Base-by-base conservation (phyloP, 192 early-diverging fungal species). In the Coemansia sp. region DNA sequence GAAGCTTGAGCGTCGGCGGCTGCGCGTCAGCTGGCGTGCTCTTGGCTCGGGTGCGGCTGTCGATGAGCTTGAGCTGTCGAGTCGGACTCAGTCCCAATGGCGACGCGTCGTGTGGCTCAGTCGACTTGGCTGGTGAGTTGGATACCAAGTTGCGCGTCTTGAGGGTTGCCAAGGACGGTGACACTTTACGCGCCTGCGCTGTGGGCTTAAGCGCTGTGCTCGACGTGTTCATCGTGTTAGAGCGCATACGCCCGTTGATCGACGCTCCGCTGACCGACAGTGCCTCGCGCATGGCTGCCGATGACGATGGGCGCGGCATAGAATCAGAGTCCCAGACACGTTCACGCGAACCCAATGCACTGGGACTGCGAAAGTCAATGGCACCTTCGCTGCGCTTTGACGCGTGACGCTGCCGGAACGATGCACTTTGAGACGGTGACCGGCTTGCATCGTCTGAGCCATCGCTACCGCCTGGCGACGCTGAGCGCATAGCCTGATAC, bases 91-190 rank as follows among this genome's bases (percentile, higher is more conserved):
- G n/a, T 10, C 51, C 69, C 0, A 23, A 5, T 14, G 59, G n/a
- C n/a, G 52, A n/a, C 24, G 54, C 45, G 1, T 16, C 24, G 14
- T 19, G 39, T 27, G n/a, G 58, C 18, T 54, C 53, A 14, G 57
- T 26, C 18, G 47, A 18, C 45, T 70, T 69, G 22, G 78, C 78
- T 1, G 78, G 61, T 11, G 72, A 74, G 20, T 74, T 70, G 1
- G 78, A 74, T 32, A 81, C 78, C 23, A 81, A 54, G 45, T 43
- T 74, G 35, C 78, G 78, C 0, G 61, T 74, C 59, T 81, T 81
- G 27, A 81, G 45, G 5, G 19, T 64, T 0, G 73, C 65, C 58
- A 81, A 32, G 14, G 78, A 81, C 11, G 78, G 78, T 5, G 78
- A 81, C 12, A 81, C 62, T 58, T 81, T 81, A 47, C 78, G 72